Percentiles rank a stretch among this genome's conserved stretches.
These are phyloP conservation scores for Picochlorum sp. DNA, from an alignment of 139 green algal genomes.

Conservation along the genomic window DNA sequence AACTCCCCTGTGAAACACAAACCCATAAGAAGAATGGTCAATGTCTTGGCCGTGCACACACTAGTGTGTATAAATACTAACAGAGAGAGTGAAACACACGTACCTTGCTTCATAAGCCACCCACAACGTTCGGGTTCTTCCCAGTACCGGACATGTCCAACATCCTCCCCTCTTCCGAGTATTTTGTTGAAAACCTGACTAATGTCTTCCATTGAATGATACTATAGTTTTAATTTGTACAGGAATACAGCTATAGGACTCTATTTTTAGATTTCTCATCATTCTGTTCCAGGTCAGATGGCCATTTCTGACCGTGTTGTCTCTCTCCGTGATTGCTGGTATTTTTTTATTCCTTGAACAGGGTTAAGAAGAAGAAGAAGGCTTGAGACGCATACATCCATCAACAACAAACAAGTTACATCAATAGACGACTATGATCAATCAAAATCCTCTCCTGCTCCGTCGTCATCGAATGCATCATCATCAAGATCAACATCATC, in stretches of 20 bases:
- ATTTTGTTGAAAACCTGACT: slow-evolving; percentile 30
- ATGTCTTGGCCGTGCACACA: not conserved
- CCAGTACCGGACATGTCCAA: slow-evolving; percentile 78
- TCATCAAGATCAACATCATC: slow-evolving; percentile 2
- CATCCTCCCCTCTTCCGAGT: slow-evolving; percentile 36
- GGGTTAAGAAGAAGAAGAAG: no score
- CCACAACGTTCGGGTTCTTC: slow-evolving; percentile 69
- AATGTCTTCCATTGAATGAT: slow-evolving; percentile 6
- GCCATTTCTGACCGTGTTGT: not conserved
- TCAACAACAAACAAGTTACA: no score
- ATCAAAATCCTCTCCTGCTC: not conserved
- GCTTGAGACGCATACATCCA: no score
- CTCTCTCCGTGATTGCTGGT: no score
- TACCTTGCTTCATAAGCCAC: slow-evolving; percentile 94
- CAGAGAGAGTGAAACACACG: slow-evolving; percentile 20
- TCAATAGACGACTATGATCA: not conserved
- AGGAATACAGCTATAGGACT: not conserved
- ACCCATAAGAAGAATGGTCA: not conserved
- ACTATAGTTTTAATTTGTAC: slow-evolving; percentile 2
- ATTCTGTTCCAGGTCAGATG: not conserved
- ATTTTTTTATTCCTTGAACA: no score
- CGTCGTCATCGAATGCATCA: not conserved
- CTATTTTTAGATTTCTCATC: not conserved
- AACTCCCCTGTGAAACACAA: slow-evolving; percentile 70
- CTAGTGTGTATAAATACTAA: not conserved